Evolutionary conservation across 352 stramenopile genomes (phyloP), one percentile per base, ranked within the genome.

Genomic region (Pythium monospermum): DNA sequence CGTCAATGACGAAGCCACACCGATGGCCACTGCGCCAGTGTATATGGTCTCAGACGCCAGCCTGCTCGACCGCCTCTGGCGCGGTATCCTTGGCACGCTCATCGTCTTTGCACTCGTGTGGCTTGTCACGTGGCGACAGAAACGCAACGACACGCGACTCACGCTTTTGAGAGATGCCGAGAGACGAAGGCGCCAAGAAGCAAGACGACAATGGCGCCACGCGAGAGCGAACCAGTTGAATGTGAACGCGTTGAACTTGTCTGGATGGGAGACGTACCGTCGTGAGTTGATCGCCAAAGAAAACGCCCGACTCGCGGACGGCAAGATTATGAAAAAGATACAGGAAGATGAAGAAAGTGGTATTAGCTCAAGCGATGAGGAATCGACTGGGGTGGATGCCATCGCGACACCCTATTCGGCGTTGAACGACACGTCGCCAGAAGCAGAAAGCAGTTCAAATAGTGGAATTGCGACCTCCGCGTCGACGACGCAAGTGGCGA

Each of bases 251-350:
- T 12, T 57, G 21, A 57, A 16, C 4, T 23, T 57, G 18, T 31
- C 37, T 18, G 49, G 49, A 2, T 57, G 49, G 49, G 49, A 57
- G 31, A 28, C 37, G 2, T 37, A 49, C 49, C 49, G 49, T 18
- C 37, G 38, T 21, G 49, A 48, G 6, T 39, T 57, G 4, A 49
- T 57, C 22, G 49, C 41, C 19, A 57, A 57, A 6, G 49, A 27
- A 33, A 4, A 31, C 15, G 23, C 41, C 12, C 23, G 23, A n/a
- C 16, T 36, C 7, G 16, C 7, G 4, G 25, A 36, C 5, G 27
- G 27, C 23, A 46, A 23, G 23, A 46, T 23, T 28, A 44, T 21
- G 18, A 8, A 21, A 44, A 22, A 44, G 12, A 11, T 22, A 44
- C 31, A 18, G 8, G n/a, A 10, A 43, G 19, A 21, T 19, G 37